Percentiles rank a stretch among this genome's conserved stretches.
Conservation (phyloP, 148 eudicot genomes). For the Nepenthes gracilis region DNA sequence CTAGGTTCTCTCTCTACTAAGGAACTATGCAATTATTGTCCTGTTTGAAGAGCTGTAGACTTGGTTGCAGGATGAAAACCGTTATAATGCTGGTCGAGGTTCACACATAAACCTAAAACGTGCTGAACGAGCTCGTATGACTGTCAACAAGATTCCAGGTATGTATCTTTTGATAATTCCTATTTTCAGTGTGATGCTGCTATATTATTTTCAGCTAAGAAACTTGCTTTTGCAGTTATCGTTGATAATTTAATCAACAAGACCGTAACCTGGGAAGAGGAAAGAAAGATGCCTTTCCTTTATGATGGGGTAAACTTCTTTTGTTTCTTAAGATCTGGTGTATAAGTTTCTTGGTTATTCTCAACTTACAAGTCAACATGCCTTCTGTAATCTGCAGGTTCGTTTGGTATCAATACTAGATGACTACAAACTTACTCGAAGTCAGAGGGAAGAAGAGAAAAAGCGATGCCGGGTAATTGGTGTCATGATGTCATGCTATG, state of each 20-base stretch:
- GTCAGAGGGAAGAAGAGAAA: conserved; percentile 74
- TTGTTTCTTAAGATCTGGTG: background rate
- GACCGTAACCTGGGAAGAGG: conserved; percentile 69
- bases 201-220: background rate
- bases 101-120: conserved; percentile 86
- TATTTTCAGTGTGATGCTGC: background rate
- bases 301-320: conserved; percentile 56
- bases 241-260: conserved; percentile 62
- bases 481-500: background rate
- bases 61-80: conserved; percentile 52
- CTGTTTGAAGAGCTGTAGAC: background rate
- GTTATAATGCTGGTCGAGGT: conserved; percentile 91
- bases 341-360: background rate
- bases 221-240: conserved; percentile 14
- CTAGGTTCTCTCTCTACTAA: too few species aligned
- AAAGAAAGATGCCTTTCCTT: conserved; percentile 54
- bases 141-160: conserved; percentile 90
- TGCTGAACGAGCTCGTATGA: conserved; percentile 82
- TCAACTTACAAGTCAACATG: background rate
- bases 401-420: conserved; percentile 76
- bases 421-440: conserved; percentile 67
- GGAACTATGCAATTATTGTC: too few species aligned
- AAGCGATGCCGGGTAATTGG: conserved; percentile 48
- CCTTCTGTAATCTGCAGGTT: conserved; percentile 31
- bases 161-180: conserved; percentile 1